These are phyloP conservation scores for Pleurotus pulmonarius DNA, from an alignment of 768 basidiomycete genomes.

Conservation along the genomic window DNA sequence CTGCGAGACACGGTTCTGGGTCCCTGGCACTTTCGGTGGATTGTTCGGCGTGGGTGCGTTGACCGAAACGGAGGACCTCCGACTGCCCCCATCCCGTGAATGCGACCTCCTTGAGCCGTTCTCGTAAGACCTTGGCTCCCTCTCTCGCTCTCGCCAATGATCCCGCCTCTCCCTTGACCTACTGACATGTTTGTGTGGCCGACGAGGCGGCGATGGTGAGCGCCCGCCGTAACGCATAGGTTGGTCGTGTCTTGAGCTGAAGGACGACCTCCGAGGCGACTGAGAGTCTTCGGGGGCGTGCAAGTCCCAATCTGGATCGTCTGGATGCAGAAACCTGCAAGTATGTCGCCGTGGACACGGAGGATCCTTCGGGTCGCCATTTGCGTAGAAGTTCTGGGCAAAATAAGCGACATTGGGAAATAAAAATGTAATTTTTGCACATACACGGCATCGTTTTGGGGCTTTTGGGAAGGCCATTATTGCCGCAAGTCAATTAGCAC, in stretches of 20 bases:
- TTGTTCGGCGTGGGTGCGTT: too few relatives aligned
- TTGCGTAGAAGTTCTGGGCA: neutral
- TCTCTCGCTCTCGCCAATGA: too few relatives aligned
- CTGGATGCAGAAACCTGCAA: slow-evolving; percentile 1
- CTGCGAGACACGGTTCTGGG: neutral
- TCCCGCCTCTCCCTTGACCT: too few relatives aligned
- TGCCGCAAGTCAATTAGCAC: too few relatives aligned
- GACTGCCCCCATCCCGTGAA: too few relatives aligned
- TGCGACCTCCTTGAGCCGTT: too few relatives aligned
- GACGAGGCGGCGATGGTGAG: neutral
- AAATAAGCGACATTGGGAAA: neutral
- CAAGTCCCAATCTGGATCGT: neutral
- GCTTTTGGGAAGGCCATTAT: neutral
- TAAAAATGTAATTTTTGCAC: too few relatives aligned
- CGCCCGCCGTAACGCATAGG: neutral
- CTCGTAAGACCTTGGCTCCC: too few relatives aligned
- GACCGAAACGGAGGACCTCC: too few relatives aligned
- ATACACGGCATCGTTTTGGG: neutral
- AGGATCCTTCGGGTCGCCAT: neutral
- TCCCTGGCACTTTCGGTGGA: neutral
- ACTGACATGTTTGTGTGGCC: neutral
- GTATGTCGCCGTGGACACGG: neutral
- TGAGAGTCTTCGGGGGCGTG: neutral
- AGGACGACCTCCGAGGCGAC: neutral
- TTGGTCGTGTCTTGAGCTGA: neutral